These are phyloP conservation scores for Fraxinus quadrangulata DNA, from an alignment of 257 asterid genomes.

Conservation along the genomic window DNA sequence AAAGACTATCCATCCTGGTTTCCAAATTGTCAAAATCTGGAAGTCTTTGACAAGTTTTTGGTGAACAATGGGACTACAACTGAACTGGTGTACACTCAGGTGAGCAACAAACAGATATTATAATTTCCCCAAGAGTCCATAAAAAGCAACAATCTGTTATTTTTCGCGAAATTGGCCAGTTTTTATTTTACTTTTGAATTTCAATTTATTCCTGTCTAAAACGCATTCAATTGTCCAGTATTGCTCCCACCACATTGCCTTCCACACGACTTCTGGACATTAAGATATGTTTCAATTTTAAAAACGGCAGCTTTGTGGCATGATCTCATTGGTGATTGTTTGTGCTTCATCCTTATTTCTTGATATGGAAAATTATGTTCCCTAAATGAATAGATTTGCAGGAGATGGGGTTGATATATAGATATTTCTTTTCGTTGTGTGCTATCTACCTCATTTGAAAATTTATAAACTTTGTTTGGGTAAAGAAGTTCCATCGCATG, in stretches of 20 bases:
- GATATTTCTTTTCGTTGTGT: background rate
- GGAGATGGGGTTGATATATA: background rate
- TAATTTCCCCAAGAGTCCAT: background rate
- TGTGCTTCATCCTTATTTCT: background rate
- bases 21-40: constrained; percentile 4
- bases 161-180: background rate
- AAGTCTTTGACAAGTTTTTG: constrained; percentile 4
- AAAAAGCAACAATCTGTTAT: background rate
- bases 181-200: background rate
- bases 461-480: background rate
- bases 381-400: background rate
- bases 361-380: background rate
- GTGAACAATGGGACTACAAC: constrained; percentile 11
- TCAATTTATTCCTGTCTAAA: background rate
- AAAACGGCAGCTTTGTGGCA: constrained; percentile 15
- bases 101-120: background rate
- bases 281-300: constrained; percentile 12
- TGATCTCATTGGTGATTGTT: background rate
- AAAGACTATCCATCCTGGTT: constrained; percentile 17
- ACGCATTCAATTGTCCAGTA: background rate
- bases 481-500: background rate
- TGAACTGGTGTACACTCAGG: constrained; percentile 9
- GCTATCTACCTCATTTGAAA: background rate
- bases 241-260: constrained; percentile 9
- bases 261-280: constrained; percentile 1